Base-by-base conservation (phyloP, 768 basidiomycete species). In the Mrakia gelida region DNA sequence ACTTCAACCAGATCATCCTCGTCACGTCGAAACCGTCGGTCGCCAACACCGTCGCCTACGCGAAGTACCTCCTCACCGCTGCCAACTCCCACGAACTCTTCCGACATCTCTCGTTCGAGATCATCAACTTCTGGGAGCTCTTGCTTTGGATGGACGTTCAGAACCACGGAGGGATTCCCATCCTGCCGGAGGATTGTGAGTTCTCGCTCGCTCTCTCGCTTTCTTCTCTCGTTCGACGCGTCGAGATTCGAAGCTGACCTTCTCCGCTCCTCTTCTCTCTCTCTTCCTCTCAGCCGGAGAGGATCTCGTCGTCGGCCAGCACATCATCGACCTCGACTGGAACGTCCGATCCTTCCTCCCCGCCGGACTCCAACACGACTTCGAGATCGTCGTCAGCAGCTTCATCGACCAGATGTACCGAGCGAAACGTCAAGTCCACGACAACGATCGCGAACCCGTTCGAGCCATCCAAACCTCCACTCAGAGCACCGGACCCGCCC, bases 31-130 rank as follows among this genome's bases (percentile, higher is more conserved):
- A 98, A 84, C 96, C 97, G 15, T 84, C 86, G 45, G 94, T 96
- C 0, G 94, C 94, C 30, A 94, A 93, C 8, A 96, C 97, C 0
- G 89, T 91, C 81, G 97, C 97, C 0, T 99, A 98, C 83, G 94
- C 95, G 1, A 95, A 92, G 23, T 98, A 98, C 84, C 91, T 98
- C 82, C 91, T 91, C 38, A 91, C 92, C 0, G 97, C 97, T 0
- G 93, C 96, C 80, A 96, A 91, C 34, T 91, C 93, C 5, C 92
- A 98, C 82, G 96, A 98, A 80, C 87, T 99, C 21, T 99, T 99
- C 87, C 92, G 95, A 81, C 94, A 97, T 79, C 87, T 98, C 41
- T 91, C 91, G 82, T 88, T 99, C 78, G 88, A 91, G 65, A 92
- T 94, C 28, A 90, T 92, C 38, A 89, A 91, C 7, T 97, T 92